phyloP scores from a whole-genome alignment of 345 rosid species.

The Hypericum androsaemum region DNA sequence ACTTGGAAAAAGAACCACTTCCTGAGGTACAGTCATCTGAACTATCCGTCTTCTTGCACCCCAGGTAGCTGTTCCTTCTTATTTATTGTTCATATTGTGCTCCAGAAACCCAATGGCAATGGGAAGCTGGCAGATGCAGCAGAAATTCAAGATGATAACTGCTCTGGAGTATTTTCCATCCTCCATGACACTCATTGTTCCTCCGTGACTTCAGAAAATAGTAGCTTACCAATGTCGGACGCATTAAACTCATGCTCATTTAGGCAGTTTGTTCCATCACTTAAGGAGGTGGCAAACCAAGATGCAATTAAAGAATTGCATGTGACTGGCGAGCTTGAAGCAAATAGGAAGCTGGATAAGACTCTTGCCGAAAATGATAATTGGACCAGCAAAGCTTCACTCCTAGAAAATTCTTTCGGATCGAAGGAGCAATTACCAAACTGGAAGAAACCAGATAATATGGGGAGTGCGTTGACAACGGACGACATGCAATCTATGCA shows the following conservation, averaged over 20 bases:
- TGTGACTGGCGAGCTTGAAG: slow-evolving; percentile 22
- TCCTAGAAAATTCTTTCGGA: slow-evolving; percentile 29
- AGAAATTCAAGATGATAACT: slow-evolving; percentile 51
- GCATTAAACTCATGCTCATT: slow-evolving; percentile 38
- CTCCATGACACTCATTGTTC: slow-evolving; percentile 42
- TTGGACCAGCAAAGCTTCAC: slow-evolving; percentile 36
- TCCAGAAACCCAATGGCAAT: slow-evolving; percentile 41
- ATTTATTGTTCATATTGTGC: neutral
- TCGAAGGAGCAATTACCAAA: slow-evolving; percentile 26
- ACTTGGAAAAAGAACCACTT: slow-evolving; percentile 50
- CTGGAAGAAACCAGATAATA: slow-evolving; percentile 25
- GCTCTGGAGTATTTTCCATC: slow-evolving; percentile 51
- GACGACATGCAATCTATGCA: slow-evolving; percentile 46
- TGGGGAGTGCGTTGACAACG: slow-evolving; percentile 16
- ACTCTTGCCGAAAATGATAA: slow-evolving; percentile 32
- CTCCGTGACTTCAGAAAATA: slow-evolving; percentile 46
- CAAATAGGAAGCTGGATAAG: slow-evolving; percentile 27
- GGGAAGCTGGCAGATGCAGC: slow-evolving; percentile 33
- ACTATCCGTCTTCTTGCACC: slow-evolving; percentile 4
- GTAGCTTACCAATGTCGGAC: slow-evolving; percentile 29
- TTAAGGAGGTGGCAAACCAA: slow-evolving; percentile 35
- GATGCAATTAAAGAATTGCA: slow-evolving; percentile 17
- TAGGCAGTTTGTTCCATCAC: slow-evolving; percentile 44
- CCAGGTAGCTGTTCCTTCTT: slow-evolving; percentile 6
- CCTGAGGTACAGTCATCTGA: slow-evolving; percentile 38